These are phyloP conservation scores for Jamesozyma lodderae DNA, from an alignment of 805 yeast genomes.

Conservation along the genomic window DNA sequence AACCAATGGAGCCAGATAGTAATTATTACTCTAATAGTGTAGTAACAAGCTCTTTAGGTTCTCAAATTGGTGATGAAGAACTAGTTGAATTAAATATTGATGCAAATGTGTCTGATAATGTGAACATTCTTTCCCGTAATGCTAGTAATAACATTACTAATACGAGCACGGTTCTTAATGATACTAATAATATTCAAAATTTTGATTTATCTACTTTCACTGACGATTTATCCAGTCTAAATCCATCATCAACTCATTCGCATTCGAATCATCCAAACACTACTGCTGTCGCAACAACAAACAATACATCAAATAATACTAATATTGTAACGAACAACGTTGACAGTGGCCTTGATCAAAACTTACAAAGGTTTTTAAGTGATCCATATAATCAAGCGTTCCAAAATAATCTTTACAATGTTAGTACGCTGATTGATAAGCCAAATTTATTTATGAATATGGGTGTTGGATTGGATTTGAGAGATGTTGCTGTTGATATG, in stretches of 20 bases:
- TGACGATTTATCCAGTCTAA: neutral
- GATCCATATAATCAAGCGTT: slow-evolving; percentile 4
- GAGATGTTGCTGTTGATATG: slow-evolving; percentile 16
- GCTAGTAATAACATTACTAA: neutral
- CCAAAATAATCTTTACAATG: slow-evolving; percentile 11
- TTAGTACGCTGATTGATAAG: slow-evolving; percentile 27
- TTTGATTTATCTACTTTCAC: slow-evolving; percentile 2
- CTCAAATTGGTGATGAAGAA: slow-evolving; percentile 10
- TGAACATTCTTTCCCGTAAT: neutral
- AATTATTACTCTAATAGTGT: neutral
- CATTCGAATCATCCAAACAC: neutral
- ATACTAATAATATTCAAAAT: neutral
- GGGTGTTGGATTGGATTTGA: slow-evolving; percentile 13
- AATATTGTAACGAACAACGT: slow-evolving; percentile 1
- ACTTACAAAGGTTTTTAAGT: slow-evolving; percentile 3
- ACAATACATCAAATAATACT: neutral
- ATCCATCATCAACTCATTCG: neutral
- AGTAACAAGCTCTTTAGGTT: neutral
- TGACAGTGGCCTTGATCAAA: slow-evolving; percentile 3
- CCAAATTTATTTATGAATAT: slow-evolving; percentile 18
- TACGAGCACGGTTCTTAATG: neutral
- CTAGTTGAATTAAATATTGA: neutral
- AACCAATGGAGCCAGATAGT: slow-evolving; percentile 31
- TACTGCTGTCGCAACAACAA: neutral
- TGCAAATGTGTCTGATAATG: neutral